Conservation (phyloP, 164 flowering plant genomes). For the Nelumbo lutea region DNA sequence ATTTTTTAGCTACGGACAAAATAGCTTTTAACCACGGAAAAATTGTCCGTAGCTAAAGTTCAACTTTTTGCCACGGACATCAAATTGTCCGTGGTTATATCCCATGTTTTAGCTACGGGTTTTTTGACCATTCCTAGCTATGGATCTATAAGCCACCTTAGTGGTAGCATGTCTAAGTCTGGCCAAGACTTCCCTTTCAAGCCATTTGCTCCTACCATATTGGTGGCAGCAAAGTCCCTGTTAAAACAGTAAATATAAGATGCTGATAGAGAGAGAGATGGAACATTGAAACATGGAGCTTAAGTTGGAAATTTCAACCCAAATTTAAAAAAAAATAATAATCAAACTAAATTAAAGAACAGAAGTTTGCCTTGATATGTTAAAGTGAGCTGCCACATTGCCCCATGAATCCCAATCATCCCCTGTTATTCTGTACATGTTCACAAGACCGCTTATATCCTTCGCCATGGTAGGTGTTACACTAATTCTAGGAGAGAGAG, state of each 20-base stretch:
- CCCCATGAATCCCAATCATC: constrained; percentile 32
- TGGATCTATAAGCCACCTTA: constrained; percentile 6
- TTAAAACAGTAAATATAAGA: not conserved
- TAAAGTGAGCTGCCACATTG: constrained; percentile 34
- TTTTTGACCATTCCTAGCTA: too few relatives aligned
- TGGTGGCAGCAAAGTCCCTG: constrained; percentile 68
- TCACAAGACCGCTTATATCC: constrained; percentile 47
- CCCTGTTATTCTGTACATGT: constrained; percentile 84
- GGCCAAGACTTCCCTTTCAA: not conserved
- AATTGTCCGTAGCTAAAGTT: too few relatives aligned
- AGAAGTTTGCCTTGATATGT: too few relatives aligned
- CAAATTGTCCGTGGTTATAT: too few relatives aligned
- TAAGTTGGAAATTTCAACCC: too few relatives aligned
- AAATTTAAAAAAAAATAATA: too few relatives aligned
- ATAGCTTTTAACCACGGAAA: too few relatives aligned
- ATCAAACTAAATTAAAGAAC: not conserved
- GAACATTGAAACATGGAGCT: not conserved
- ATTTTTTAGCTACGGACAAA: too few relatives aligned
- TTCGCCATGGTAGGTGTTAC: constrained; percentile 76
- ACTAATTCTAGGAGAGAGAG: constrained; percentile 81
- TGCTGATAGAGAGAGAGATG: not conserved
- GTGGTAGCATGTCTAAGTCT: too few relatives aligned
- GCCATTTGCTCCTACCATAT: constrained; percentile 64
- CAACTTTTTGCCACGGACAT: too few relatives aligned
- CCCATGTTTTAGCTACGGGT: too few relatives aligned